A percentile compares a stretch with the other conserved stretches of the same genome.
phyloP scores from a whole-genome alignment of 2,329 filamentous ascomycete genomes.

The Helminthosporium solani region DNA sequence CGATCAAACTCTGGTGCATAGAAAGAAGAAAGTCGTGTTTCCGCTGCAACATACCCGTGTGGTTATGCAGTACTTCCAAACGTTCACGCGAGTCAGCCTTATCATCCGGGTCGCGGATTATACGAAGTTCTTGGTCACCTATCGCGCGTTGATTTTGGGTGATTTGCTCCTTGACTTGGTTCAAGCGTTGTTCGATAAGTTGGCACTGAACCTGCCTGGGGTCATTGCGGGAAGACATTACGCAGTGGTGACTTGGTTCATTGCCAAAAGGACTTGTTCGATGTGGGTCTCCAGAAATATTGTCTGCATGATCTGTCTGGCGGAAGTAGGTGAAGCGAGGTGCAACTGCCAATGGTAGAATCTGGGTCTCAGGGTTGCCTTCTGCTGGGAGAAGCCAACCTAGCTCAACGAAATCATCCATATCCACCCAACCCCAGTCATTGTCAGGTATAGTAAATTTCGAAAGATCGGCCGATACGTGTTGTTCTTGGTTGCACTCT shows the following conservation, averaged over 20 bases:
- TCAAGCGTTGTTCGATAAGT: conserved; percentile 77
- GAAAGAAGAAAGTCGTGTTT: conserved; percentile 61
- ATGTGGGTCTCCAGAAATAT: conserved; percentile 76
- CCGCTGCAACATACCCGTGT: conserved; percentile 57
- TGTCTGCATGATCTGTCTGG: conserved; percentile 86
- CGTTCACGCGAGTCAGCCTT: conserved; percentile 56
- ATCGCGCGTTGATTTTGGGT: conserved; percentile 70
- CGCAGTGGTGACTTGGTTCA: conserved; percentile 90
- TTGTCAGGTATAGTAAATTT: conserved; percentile 94
- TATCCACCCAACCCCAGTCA: conserved; percentile 95
- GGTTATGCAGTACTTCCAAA: conserved; percentile 55
- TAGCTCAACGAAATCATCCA: conserved; percentile 98
- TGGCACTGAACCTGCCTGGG: conserved; percentile 85
- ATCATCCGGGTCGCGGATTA: conserved; percentile 57
- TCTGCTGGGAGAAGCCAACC: conserved; percentile 94
- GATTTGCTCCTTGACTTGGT: conserved; percentile 76
- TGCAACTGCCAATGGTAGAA: conserved; percentile 85
- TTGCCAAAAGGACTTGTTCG: conserved; percentile 87
- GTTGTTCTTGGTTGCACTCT: conserved; percentile 52
- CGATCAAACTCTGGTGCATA: conserved; percentile 60
- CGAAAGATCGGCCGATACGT: conserved; percentile 63
- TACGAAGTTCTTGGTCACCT: conserved; percentile 70
- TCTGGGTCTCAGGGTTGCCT: conserved; percentile 88
- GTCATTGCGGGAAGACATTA: conserved; percentile 75
- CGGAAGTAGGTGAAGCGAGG: conserved; percentile 97